Percentiles rank a stretch among this genome's conserved stretches.
Evolutionary conservation across 805 yeast genomes (phyloP).

Genomic region (Spathaspora gorwiae): DNA sequence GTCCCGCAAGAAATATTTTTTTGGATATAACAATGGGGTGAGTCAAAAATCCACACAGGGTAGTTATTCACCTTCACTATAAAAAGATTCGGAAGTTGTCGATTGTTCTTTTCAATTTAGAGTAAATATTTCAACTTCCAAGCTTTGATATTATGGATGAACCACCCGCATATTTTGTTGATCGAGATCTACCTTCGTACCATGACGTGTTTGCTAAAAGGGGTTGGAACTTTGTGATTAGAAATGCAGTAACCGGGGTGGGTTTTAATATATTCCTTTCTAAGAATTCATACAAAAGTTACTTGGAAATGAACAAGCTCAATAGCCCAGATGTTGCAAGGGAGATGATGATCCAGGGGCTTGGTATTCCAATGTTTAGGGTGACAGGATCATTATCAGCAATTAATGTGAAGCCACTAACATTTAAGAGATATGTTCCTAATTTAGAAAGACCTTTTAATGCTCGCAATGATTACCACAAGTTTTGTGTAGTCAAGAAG

Average conservation of each 20-base stretch:
- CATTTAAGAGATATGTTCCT: slow-evolving; percentile 3
- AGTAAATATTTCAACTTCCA: no score
- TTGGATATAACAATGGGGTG: no score
- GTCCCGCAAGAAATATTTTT: no score
- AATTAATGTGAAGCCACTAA: not conserved
- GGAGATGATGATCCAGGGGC: not conserved
- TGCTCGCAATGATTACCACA: slow-evolving; percentile 2
- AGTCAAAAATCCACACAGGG: no score
- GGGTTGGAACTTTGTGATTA: slow-evolving; percentile 2
- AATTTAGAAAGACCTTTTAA: slow-evolving; percentile 6
- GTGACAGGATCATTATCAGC: slow-evolving; percentile 3
- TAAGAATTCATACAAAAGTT: not conserved
- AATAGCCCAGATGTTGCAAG: not conserved
- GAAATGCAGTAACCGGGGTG: not conserved
- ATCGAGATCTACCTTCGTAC: not conserved
- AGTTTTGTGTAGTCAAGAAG: slow-evolving; percentile 3
- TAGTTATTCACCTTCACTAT: no score
- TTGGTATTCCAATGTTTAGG: slow-evolving; percentile 8
- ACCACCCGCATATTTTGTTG: not conserved
- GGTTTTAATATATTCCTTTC: not conserved
- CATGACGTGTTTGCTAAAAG: not conserved
- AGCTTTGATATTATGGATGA: not conserved
- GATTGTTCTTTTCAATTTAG: no score
- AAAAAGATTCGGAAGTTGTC: no score
- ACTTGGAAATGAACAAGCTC: not conserved